A percentile compares a stretch with the other conserved stretches of the same genome.
Evolutionary conservation across 2,329 filamentous ascomycete genomes (phyloP).

Genomic region (Coniella vitis): DNA sequence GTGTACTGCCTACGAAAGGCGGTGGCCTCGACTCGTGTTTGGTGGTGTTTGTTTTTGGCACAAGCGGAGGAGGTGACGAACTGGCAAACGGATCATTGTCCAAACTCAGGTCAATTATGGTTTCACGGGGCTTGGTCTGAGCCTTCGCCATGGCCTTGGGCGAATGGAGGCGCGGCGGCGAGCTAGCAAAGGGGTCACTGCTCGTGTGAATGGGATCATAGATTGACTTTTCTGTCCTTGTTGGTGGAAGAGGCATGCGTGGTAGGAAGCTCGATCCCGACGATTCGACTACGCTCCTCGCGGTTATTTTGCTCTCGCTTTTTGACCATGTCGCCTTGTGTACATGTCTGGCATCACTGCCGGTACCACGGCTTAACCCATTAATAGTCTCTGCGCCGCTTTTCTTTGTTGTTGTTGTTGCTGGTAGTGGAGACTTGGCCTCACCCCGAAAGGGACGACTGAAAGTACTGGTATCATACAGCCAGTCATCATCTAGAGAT

Average conservation of each 20-base stretch:
- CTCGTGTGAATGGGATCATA: slow-evolving; percentile 27
- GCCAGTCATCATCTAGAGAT: no score
- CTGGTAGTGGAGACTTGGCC: no score
- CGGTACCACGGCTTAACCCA: background rate
- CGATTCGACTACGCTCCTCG: background rate
- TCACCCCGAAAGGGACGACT: no score
- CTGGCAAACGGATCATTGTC: slow-evolving; percentile 21
- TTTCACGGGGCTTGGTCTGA: slow-evolving; percentile 1
- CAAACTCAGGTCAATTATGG: slow-evolving; percentile 4
- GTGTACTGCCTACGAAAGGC: slow-evolving; percentile 20
- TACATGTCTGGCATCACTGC: background rate
- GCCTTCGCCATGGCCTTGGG: background rate
- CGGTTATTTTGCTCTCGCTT: no score
- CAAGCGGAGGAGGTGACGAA: slow-evolving; percentile 12
- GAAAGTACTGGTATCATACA: no score
- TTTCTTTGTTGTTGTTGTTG: no score
- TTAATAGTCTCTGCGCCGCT: no score
- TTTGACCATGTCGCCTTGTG: background rate
- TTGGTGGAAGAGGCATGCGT: slow-evolving; percentile 5
- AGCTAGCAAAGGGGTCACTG: slow-evolving; percentile 11
- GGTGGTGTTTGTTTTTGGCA: slow-evolving; percentile 8
- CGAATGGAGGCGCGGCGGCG: background rate
- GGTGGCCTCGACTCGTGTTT: slow-evolving; percentile 17
- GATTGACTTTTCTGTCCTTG: slow-evolving; percentile 17
- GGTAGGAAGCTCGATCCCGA: slow-evolving; percentile 4